Evolutionary conservation across 2,329 filamentous ascomycete species (phyloP).

Genomic region (Chalara sp.): DNA sequence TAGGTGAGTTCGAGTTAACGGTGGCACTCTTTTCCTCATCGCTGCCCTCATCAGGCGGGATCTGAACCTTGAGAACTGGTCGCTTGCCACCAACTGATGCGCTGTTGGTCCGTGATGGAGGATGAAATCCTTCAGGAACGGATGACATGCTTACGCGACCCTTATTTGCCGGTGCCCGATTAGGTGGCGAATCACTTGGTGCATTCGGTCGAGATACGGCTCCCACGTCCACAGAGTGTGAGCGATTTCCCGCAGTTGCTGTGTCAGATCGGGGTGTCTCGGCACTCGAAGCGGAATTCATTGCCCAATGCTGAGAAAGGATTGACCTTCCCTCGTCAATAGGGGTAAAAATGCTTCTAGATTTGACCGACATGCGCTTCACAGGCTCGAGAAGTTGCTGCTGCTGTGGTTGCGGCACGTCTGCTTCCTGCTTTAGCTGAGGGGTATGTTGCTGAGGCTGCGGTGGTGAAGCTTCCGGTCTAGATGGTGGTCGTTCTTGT

Average conservation of each 20-base stretch:
- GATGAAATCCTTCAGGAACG: slow-evolving; percentile 60
- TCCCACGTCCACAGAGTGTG: slow-evolving; percentile 59
- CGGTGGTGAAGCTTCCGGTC: slow-evolving; percentile 47
- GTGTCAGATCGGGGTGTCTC: slow-evolving; percentile 21
- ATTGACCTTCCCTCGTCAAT: slow-evolving; percentile 91
- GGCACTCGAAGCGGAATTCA: slow-evolving; percentile 46
- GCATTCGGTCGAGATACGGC: slow-evolving; percentile 44
- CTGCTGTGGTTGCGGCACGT: slow-evolving; percentile 43
- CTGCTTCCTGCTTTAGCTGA: slow-evolving; percentile 29
- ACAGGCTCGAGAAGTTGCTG: slow-evolving; percentile 42
- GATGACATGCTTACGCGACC: slow-evolving; percentile 40
- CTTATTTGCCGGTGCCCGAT: slow-evolving; percentile 38
- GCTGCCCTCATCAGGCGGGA: slow-evolving; percentile 76
- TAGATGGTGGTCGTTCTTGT: slow-evolving; percentile 46
- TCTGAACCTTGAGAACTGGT: slow-evolving; percentile 86
- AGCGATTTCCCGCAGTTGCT: slow-evolving; percentile 40
- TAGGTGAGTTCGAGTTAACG: slow-evolving; percentile 52
- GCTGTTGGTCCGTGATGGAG: slow-evolving; percentile 74
- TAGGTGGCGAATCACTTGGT: slow-evolving; percentile 48
- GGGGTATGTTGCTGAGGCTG: slow-evolving; percentile 47
- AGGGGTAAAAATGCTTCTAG: slow-evolving; percentile 85
- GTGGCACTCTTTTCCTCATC: slow-evolving; percentile 65
- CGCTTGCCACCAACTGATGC: slow-evolving; percentile 61
- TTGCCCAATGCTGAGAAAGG: slow-evolving; percentile 71
- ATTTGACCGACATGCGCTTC: slow-evolving; percentile 43